phyloP scores from a whole-genome alignment of 2,329 filamentous ascomycete genomes.

The Tolypocladium ovalisporum region DNA sequence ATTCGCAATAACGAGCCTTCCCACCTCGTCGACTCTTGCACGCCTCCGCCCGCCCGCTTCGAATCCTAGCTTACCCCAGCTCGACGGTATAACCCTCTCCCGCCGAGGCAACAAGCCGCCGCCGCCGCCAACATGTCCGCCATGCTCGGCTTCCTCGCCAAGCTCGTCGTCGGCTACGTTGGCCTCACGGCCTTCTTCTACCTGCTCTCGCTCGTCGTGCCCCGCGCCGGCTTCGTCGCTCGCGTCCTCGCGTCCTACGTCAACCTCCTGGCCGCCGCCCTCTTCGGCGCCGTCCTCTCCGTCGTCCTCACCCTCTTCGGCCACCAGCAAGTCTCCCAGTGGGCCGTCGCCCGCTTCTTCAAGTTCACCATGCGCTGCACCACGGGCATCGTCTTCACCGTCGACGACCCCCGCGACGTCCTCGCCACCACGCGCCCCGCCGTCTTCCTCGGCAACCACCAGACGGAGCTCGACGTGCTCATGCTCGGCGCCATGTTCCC shows the following conservation, averaged over 20 bases:
- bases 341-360: constrained; percentile 70
- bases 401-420: constrained; percentile 55
- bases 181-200: constrained; percentile 47
- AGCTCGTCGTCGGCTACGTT: constrained; percentile 40
- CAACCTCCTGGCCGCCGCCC: constrained; percentile 46
- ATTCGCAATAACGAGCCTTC: background rate
- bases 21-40: background rate
- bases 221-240: constrained; percentile 55
- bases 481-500: constrained; percentile 87
- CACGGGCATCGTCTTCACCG: constrained; percentile 68
- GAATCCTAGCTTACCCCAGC: too few species aligned
- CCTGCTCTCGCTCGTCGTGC: constrained; percentile 46
- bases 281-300: constrained; percentile 67
- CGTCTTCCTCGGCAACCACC: constrained; percentile 90
- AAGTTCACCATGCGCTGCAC: constrained; percentile 64
- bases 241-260: constrained; percentile 58
- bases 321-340: constrained; percentile 70
- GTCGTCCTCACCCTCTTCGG: constrained; percentile 61
- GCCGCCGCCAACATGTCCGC: constrained; percentile 20
- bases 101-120: too few species aligned
- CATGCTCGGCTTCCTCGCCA: constrained; percentile 25
- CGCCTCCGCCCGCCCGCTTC: background rate
- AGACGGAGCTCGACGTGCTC: constrained; percentile 89
- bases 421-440: constrained; percentile 63
- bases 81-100: background rate